Base-by-base conservation (phyloP, 371 early-diverging fungal genomes). In the Actinomucor elegans region DNA sequence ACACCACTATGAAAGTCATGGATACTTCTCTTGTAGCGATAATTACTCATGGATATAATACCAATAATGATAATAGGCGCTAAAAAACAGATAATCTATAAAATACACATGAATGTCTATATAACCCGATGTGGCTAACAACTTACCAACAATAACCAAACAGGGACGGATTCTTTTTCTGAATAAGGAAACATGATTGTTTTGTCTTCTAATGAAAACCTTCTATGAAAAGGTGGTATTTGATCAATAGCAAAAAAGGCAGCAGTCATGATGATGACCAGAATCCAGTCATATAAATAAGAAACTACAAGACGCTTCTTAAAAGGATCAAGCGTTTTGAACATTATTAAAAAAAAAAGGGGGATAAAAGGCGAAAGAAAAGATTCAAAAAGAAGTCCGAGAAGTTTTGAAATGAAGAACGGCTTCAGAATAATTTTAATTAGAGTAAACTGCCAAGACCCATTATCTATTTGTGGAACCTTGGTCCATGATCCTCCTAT, bases 1-100 rank as follows among this genome's bases (percentile, higher is more conserved):
- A 86, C 28, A 26, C 82, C 89, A 55, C 80, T 76, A 49, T 90
- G 88, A 55, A 82, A 73, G 71, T 89, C 90, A 33, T 79, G 77
- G 44, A 79, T 64, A 31, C 84, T 86, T 51, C 73, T 69, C 36
- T 72, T 71, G 14, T 78, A 48, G 8, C 65, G 59, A 9, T 77
- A 47, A 0, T 33, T 32, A 17, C 48, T 47, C 17, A 56, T 48
- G 1, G 82, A 59, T 42, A 84, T 64, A 14, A 53, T 11, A 10
- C 67, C 60, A 29, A 91, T 80, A 3, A 82, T 47, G 10, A 73
- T 48, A 33, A 84, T 50, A 11, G 93, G 93, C 5, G 76, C 41
- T 10, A 83, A 49, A 35, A 78, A 63, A 26, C 73, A 66, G 21
- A 83, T 57, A 15, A 77, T 35, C 77, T 74, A 41, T 33, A 7